A percentile compares a stretch with the other conserved stretches of the same genome.
Conservation (phyloP, 2,329 filamentous ascomycete species). For the Dendrostoma leiphaemia region DNA sequence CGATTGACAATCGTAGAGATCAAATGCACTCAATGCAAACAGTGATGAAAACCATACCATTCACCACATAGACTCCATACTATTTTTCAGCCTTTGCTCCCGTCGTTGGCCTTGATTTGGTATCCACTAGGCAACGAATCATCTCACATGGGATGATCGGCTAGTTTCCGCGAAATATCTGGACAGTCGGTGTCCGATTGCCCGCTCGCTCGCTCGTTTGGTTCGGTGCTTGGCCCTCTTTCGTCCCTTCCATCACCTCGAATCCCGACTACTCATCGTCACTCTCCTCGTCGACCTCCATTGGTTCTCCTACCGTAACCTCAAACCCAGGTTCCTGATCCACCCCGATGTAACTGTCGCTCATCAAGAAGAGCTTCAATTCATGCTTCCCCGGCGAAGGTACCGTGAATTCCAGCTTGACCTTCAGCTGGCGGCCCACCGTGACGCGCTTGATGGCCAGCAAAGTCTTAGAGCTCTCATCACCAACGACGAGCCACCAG, state of each 20-base stretch:
- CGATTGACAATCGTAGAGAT: neutral
- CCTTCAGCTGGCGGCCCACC: constrained; percentile 73
- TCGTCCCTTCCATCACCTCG: constrained; percentile 9
- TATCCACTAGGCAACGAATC: neutral
- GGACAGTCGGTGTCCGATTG: neutral
- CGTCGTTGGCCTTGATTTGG: neutral
- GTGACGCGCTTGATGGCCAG: constrained; percentile 94
- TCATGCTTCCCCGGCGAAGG: constrained; percentile 81
- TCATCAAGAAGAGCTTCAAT: constrained; percentile 91
- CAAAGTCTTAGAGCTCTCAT: constrained; percentile 83
- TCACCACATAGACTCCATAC: neutral
- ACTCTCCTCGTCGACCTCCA: constrained; percentile 88
- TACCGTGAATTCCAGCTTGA: constrained; percentile 84
- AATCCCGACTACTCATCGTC: constrained; percentile 38
- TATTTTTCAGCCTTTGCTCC: neutral
- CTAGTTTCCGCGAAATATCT: neutral
- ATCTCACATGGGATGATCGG: neutral
- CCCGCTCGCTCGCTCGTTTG: neutral
- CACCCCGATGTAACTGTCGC: constrained; percentile 93
- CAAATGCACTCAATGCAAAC: neutral
- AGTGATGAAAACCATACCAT: constrained; percentile 1
- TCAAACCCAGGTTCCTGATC: constrained; percentile 93
- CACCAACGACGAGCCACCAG: constrained; percentile 97
- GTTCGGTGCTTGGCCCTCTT: neutral
- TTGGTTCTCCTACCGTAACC: constrained; percentile 82